Evolutionary conservation across 208 protist genomes (phyloP), one percentile per base, ranked within the genome.

Genomic region (Crithidia expoeki): DNA sequence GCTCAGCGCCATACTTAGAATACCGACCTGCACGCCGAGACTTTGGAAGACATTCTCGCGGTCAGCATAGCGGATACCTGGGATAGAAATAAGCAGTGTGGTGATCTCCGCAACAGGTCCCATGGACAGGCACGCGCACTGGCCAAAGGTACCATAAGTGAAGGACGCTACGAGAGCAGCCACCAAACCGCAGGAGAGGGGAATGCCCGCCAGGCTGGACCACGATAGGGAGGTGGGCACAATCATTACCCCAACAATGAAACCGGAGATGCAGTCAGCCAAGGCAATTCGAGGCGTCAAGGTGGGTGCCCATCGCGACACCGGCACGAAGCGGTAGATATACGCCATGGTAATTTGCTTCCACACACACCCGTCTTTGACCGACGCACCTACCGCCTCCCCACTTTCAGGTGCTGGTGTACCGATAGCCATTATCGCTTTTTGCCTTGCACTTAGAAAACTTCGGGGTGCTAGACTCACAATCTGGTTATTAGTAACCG

Each of bases 181-280:
- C 38, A 67, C 73, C 46, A 88, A 79, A 21, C 83, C 83, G 49
- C 76, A 83, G 5, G 76, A 73, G 4, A 88, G 59, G 32, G 74
- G 69, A 30, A 88, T 49, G 32, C 73, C 76, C 1, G 74, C 75
- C 36, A 88, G 47, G 38, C 74, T 83, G 25, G 83, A 81, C 76
- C 77, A 88, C 23, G 83, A 84, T 0, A 88, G 76, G 17, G 59
- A 75, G 16, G 72, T 84, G 7, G 83, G 83, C 60, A 88, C 72
- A 42, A 85, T 65, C 83, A 88, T 88, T 25, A 88, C 80, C 16
- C 83, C 83, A 0, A 82, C 79, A 23, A 88, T 81, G 58, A 88
- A 78, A 49, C 83, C 83, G 27, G 75, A 74, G 49, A 81, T 75
- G 44, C 50, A 23, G 59, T 88, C 83, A 40, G 36, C 53, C 25